These are phyloP conservation scores for Datisca glomerata DNA, from an alignment of 306 rosid genomes.

Conservation along the genomic window DNA sequence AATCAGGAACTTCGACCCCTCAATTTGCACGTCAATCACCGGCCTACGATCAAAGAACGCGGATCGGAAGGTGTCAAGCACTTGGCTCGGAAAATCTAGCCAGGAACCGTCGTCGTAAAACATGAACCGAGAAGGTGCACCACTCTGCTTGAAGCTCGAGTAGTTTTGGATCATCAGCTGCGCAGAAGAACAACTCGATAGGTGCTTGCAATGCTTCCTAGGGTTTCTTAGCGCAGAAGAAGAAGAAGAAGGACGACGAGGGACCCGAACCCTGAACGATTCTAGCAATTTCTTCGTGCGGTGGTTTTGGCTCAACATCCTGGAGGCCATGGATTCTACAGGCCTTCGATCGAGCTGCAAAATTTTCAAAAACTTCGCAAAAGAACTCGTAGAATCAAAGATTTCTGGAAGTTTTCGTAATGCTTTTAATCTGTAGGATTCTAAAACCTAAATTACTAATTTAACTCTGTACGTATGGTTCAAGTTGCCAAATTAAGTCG, in stretches of 20 bases:
- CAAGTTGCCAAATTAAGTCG: too few relatives aligned
- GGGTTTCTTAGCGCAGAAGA: not conserved
- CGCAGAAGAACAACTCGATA: slow-evolving; percentile 7
- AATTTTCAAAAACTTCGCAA: too few relatives aligned
- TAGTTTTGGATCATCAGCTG: slow-evolving; percentile 15
- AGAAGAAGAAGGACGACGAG: slow-evolving; percentile 1
- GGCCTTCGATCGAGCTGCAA: slow-evolving; percentile 7
- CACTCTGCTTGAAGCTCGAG: slow-evolving; percentile 29
- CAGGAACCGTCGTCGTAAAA: slow-evolving; percentile 29
- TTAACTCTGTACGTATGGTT: too few relatives aligned
- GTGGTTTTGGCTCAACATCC: not conserved
- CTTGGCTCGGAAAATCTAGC: slow-evolving; percentile 28
- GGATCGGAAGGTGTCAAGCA: slow-evolving; percentile 15
- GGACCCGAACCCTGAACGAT: slow-evolving; percentile 13
- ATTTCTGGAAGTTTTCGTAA: not conserved
- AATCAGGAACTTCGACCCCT: slow-evolving; percentile 22
- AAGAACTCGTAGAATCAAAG: slow-evolving; percentile 23
- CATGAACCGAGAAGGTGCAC: slow-evolving; percentile 34
- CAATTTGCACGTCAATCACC: slow-evolving; percentile 18
- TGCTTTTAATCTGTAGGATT: not conserved
- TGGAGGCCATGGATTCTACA: slow-evolving; percentile 34
- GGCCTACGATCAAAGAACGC: slow-evolving; percentile 28
- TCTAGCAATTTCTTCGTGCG: slow-evolving; percentile 8
- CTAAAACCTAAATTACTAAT: not conserved
- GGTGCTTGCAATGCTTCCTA: not conserved